Percentiles rank a stretch among this genome's conserved stretches.
Conservation (phyloP, 306 rosid species). For the Cucumis hystrix region DNA sequence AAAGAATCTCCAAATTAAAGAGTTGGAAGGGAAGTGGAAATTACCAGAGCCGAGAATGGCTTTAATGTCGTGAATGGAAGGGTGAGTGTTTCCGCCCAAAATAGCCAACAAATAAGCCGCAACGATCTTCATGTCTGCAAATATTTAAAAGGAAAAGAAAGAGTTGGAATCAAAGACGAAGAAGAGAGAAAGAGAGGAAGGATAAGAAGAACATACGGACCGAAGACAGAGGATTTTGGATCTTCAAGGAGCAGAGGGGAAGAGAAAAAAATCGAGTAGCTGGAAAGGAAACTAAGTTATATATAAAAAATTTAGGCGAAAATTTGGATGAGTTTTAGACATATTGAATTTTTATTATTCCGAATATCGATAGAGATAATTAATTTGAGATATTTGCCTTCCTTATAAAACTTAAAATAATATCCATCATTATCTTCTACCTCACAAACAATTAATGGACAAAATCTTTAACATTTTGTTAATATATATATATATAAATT, state of each 20-base stretch:
- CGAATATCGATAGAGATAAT: not conserved
- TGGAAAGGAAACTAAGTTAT: not conserved
- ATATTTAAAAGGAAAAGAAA: not conserved
- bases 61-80: constrained; percentile 18
- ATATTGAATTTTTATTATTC: not conserved
- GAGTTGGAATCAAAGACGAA: not conserved
- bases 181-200: not conserved
- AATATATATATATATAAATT: too few relatives aligned
- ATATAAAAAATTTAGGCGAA: not conserved
- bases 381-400: not conserved
- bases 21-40: too few relatives aligned
- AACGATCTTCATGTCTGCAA: constrained; percentile 16
- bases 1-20: too few relatives aligned
- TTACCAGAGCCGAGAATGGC: constrained; percentile 6
- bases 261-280: not conserved
- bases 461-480: not conserved
- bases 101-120: constrained; percentile 28
- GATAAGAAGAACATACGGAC: not conserved
- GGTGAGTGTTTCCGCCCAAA: constrained; percentile 26
- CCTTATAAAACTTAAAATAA: not conserved
- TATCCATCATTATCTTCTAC: not conserved
- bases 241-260: not conserved
- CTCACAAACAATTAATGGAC: not conserved
- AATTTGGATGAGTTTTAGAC: not conserved
- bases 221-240: not conserved